Evolutionary conservation across 2,329 filamentous ascomycete genomes (phyloP), one percentile per base, ranked within the genome.

Genomic region (Byssochlamys sp.): DNA sequence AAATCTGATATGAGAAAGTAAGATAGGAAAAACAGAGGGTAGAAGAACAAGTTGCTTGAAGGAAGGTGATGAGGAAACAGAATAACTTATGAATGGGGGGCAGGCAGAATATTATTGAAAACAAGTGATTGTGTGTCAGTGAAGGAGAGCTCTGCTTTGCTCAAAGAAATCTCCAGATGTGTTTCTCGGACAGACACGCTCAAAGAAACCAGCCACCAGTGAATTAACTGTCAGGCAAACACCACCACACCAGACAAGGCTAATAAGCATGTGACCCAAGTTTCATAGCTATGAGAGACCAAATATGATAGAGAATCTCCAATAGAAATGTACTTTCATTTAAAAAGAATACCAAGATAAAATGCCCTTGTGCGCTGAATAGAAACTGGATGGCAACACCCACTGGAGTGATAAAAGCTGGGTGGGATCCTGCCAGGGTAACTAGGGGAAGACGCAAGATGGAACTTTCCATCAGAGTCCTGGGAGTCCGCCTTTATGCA

Each of bases 11-110:
- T 19, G 11, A 24, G 19, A 53, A 45, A 53, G 55, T 53, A 24
- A 28, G 27, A 55, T n/a, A 59, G 49, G 51, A 25, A 54, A 24
- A 52, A 29, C 14, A 53, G 54, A 35, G 51, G 39, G 39, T 45
- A 45, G 39, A 39, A 45, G 39, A 45, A 45, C 19, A 19, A n/a
- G 39, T 45, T 45, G n/a, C 39, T 39, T 45, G 39, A 45, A 45
- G 39, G 39, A 45, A 19, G 39, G n/a, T 45, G 39, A 19, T 45
- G 39, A 45, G 39, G 39, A 45, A 45, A n/a, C n/a, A 45, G n/a
- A 19, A 45, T 6, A 24, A 9, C n/a, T 45, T 45, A 45, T 45
- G 39, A 45, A 45, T 45, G 39, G 14, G 39, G 39, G n/a, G n/a
- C 9, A n/a, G n/a, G 39, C n/a, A 45, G 39, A 45, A 45, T 45